Evolutionary conservation across 306 rosid genomes (phyloP).

Genomic region (Cotoneaster glaucophyllus): DNA sequence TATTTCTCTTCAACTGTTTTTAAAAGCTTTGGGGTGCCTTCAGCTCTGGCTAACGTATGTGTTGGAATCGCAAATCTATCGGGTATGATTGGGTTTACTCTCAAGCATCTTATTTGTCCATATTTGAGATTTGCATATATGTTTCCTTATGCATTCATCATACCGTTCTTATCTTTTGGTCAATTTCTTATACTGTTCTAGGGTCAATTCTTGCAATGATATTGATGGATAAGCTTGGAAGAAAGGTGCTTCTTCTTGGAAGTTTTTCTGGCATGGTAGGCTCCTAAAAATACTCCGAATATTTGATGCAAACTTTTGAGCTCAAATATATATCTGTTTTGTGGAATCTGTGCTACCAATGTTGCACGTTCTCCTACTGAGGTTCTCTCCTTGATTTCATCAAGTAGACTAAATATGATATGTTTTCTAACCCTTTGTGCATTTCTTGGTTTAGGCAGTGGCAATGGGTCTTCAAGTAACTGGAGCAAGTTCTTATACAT

Average conservation of each 20-base stretch:
- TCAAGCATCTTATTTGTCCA: neutral
- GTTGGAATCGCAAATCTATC: constrained; percentile 66
- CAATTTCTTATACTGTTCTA: constrained; percentile 25
- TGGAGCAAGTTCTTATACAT: constrained; percentile 52
- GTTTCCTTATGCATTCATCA: constrained; percentile 13
- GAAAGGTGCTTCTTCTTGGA: constrained; percentile 68
- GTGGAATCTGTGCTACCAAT: neutral
- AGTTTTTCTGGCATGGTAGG: constrained; percentile 86
- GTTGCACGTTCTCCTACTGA: neutral
- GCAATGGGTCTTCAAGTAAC: constrained; percentile 61
- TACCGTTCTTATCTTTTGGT: neutral
- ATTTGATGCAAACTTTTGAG: neutral
- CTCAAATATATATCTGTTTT: constrained; percentile 5
- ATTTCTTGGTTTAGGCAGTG: constrained; percentile 47
- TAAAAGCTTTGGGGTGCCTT: constrained; percentile 67
- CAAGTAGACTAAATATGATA: neutral
- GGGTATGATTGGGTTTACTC: constrained; percentile 37
- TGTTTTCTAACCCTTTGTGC: constrained; percentile 9
- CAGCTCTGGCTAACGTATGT: constrained; percentile 54
- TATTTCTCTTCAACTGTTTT: constrained; percentile 80
- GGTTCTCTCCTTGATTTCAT: neutral
- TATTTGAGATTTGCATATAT: constrained; percentile 8
- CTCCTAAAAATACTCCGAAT: constrained; percentile 2
- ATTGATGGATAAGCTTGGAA: constrained; percentile 87
- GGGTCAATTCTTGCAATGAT: constrained; percentile 71